phyloP scores from a whole-genome alignment of 1,284 basidiomycete species.

The Tetrapyrgos nigripes region DNA sequence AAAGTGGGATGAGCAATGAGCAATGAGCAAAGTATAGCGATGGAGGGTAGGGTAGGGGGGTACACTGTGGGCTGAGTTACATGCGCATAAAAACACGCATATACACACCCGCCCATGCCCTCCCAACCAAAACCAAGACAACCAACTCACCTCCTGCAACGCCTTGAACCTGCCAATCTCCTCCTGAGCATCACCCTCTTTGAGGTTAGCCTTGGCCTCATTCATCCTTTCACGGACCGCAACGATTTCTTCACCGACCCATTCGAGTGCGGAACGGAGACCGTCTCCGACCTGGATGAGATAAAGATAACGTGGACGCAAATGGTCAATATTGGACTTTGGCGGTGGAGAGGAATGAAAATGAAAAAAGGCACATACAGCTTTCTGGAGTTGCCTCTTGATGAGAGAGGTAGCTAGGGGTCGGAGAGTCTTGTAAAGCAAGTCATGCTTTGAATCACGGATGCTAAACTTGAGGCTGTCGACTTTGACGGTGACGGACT shows the following conservation, averaged over 20 bases:
- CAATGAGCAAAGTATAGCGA: no score
- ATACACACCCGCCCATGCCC: no score
- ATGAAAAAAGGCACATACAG: slow-evolving; percentile 34
- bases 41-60: no score
- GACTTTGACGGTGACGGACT: slow-evolving; percentile 81
- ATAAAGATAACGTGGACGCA: no score
- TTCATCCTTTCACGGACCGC: slow-evolving; percentile 78
- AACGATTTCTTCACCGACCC: slow-evolving; percentile 88
- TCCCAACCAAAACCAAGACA: no score
- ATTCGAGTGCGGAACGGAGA: slow-evolving; percentile 84
- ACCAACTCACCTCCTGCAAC: slow-evolving; percentile 66
- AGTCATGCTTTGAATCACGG: slow-evolving; percentile 91
- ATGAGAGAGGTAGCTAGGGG: slow-evolving; percentile 82
- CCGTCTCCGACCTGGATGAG: slow-evolving; percentile 59
- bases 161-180: slow-evolving; percentile 50
- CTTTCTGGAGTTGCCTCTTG: slow-evolving; percentile 91
- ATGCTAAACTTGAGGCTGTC: slow-evolving; percentile 90
- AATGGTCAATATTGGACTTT: neutral
- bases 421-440: slow-evolving; percentile 85
- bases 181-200: slow-evolving; percentile 35
- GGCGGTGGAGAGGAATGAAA: neutral
- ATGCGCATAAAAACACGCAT: no score
- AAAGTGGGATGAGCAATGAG: no score
- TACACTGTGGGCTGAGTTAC: no score
- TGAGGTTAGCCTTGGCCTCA: slow-evolving; percentile 59